Evolutionary conservation across 345 rosid species (phyloP), one percentile per base, ranked within the genome.

Genomic region (Ceriops tagal): DNA sequence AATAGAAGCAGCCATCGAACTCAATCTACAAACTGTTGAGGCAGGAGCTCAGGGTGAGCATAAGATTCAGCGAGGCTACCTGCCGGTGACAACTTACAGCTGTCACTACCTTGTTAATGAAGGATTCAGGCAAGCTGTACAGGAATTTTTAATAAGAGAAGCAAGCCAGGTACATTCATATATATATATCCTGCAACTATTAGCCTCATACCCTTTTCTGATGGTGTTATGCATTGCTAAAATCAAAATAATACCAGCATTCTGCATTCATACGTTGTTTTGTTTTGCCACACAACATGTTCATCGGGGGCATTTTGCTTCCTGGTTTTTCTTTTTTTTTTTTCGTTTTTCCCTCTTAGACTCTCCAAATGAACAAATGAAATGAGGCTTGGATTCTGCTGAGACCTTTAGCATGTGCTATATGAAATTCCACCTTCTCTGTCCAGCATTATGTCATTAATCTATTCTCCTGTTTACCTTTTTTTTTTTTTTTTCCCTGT

Each of bases 1-100:
- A 61, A 92, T 92, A 49, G 98, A 92, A 83, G 98, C 96, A 63
- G 98, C 92, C 1, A 90, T 92, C 49, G 96, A 92, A 70, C 88
- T 90, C 65, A 76, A 85, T 74, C 81, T 92, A 18, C 80, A 71
- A 35, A 83, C 96, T 1, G 98, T 93, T 20, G 98, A 93, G 81
- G 98, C 98, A 6, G 97, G 98, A 80, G 98, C 98, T 65, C 98
- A 93, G 70, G 98, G 98, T 13, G 98, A 93, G 78, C 98, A 93
- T 70, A 93, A 93, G 81, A 88, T 93, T 70, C 96, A 89, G 68
- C 89, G 98, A 0, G 98, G 98, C 51, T 93, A 89, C 80, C 72
- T 91, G 43, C 98, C 98, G 0, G 96, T 91, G 46, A 82, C 78
- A 69, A 93, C 98, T 34, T 91, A 88, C 68, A 93, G 98, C 79